Base-by-base conservation (phyloP, 495 filamentous ascomycete species). In the Podospora sp. region DNA sequence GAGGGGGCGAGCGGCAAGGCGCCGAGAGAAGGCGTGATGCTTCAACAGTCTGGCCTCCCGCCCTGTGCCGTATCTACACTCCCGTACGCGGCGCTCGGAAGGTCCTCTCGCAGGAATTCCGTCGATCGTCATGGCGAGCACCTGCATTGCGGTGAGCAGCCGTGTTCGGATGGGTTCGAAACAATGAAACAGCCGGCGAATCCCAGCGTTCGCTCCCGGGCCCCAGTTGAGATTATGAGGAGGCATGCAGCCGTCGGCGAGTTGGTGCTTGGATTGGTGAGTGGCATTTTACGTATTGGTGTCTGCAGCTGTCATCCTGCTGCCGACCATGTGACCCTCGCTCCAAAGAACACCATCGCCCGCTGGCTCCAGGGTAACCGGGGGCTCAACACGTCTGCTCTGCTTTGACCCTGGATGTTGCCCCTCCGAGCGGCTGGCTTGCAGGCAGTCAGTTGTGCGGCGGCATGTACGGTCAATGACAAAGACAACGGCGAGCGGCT, bases 161-260 rank as follows among this genome's bases (percentile, higher is more conserved):
- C 40, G 11, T 46, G 40, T 46, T 46, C 40, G 40, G 40, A 33
- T 33, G 57, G n/a, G 26, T 33, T 29, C 27, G 61, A 63, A 63
- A 63, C 61, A 29, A 52, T 52, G 52, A 56, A 65, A 65, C 63
- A 65, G 2, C 49, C 51, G 63, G 20, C 63, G 51, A 65, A 65
- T 65, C 51, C 63, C 49, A 50, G 18, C 52, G 36, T 20, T 52
- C 51, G 51, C 29, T 65, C 51, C 27, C 52, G 33, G 26, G 21
- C 63, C 35, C 25, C 29, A 63, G 58, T 68, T 51, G 60, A 68
- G 60, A 63, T 68, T 63, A 50, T 49, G 60, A 68, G 66, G 66
- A 59, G 66, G 26, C 16, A 22, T 68, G 66, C 66, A 68, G 49
- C 59, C 62, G 65, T 51, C 25, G 22, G 49, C 24, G 25, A 24